Base-by-base conservation (phyloP, 2,329 filamentous ascomycete species). In the Fusarium zealandicum region DNA sequence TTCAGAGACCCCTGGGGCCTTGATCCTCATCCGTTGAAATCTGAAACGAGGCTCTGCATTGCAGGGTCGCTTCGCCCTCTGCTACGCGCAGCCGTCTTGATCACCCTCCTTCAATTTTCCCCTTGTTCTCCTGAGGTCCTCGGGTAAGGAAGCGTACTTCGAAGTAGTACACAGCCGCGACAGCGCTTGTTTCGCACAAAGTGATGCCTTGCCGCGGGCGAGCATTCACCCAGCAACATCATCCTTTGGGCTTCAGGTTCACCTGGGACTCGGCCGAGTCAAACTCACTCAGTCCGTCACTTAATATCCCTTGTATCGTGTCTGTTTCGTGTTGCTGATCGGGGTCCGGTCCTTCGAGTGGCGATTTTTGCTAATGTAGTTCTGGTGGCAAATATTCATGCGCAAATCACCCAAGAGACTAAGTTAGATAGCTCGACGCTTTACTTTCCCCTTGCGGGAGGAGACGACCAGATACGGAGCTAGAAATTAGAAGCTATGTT, bases 11-110 rank as follows among this genome's bases (percentile, higher is more conserved):
- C 54, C 43, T 38, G 14, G 47, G 18, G 49, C 53, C 41, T 17
- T 18, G 48, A 40, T 40, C 40, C 39, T 41, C 53, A 37, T 16
- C 20, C 32, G 17, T 50, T 42, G 51, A 59, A 59, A 63, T 65
- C 62, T 65, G 62, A 65, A 65, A 65, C 62, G 41, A 58, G 55
- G 50, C 46, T 58, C 37, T 48, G 36, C 54, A 64, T 61, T 60
- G 31, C 51, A 63, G 51, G 51, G 46, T 58, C 53, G 28, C 51
- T 44, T 61, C 57, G 37, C 52, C 59, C 47, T 58, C 35, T 51
- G 27, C 38, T 37, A 32, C 52, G 41, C 39, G 48, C 43, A 36
- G 38, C 53, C 28, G 32, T 44, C 39, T 38, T 48, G 20, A 44
- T 40, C 38, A 35, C 39, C 30, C 39, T 47, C 56, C 57, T 40